These are phyloP conservation scores for Berkeleyomyces basicola DNA, from an alignment of 2,329 filamentous ascomycete species.

Conservation along the genomic window DNA sequence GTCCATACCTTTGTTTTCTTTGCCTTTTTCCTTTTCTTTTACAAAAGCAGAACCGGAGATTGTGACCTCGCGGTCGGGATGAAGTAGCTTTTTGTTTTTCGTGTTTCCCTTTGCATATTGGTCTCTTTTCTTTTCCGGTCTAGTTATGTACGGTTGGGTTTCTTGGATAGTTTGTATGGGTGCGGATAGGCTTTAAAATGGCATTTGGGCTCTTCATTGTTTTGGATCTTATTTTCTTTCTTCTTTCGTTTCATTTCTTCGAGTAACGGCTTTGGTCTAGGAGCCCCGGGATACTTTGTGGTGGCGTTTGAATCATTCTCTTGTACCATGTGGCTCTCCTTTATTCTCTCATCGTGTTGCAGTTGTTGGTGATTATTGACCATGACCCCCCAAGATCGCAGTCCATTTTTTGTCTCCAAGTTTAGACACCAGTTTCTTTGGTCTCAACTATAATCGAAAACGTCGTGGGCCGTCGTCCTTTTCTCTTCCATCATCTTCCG, in stretches of 20 bases:
- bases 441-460: too few species aligned
- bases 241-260: not conserved
- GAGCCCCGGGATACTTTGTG: not conserved
- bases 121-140: not conserved
- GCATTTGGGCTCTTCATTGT: not conserved
- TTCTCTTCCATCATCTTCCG: not conserved
- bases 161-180: constrained; percentile 3
- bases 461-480: not conserved
- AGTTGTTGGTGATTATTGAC: too few species aligned
- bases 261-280: too few species aligned
- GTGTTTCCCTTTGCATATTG: not conserved
- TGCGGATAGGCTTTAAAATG: not conserved
- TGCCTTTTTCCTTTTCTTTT: too few species aligned
- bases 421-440: too few species aligned
- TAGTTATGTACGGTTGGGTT: not conserved
- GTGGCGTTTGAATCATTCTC: too few species aligned
- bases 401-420: too few species aligned
- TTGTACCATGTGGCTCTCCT: too few species aligned
- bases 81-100: not conserved
- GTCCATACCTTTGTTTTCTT: too few species aligned
- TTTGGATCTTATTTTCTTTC: not conserved
- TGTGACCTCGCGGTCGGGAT: not conserved
- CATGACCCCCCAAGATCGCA: too few species aligned
- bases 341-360: too few species aligned
- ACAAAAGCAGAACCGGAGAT: not conserved